Evolutionary conservation across 2,329 filamentous ascomycete genomes (phyloP).

Genomic region (Calycina herbarum): DNA sequence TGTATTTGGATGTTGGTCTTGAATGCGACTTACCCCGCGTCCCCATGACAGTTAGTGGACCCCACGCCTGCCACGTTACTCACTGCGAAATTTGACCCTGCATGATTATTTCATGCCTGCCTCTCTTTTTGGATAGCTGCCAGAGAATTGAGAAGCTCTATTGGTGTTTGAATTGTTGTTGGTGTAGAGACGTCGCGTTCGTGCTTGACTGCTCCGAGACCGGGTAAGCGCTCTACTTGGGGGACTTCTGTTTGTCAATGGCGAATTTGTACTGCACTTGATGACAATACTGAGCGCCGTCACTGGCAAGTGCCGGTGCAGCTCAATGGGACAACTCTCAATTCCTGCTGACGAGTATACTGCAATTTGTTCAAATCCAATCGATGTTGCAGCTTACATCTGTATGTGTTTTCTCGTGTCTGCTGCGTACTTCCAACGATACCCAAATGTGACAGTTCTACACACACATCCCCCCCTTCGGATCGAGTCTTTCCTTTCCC

Average conservation of each 20-base stretch:
- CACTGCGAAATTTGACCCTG: slow-evolving; percentile 11
- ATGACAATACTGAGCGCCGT: background rate
- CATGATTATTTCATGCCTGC: slow-evolving; percentile 8
- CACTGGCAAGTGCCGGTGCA: background rate
- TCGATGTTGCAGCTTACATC: background rate
- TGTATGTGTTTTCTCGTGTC: background rate
- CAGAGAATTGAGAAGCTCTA: background rate
- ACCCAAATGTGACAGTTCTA: background rate
- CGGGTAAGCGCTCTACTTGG: background rate
- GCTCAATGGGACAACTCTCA: background rate
- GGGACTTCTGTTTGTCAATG: background rate
- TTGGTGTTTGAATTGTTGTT: background rate
- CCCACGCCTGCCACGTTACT: slow-evolving; percentile 29
- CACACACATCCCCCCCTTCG: background rate
- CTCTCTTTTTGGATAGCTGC: background rate
- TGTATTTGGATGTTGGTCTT: slow-evolving; percentile 1
- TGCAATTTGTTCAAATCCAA: background rate
- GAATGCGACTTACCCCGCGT: slow-evolving; percentile 25
- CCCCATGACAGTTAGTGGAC: slow-evolving; percentile 15
- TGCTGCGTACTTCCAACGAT: background rate
- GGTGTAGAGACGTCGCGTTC: background rate
- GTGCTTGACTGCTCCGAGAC: slow-evolving; percentile 2
- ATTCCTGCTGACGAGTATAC: background rate
- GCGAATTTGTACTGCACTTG: background rate
- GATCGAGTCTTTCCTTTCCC: background rate